Conservation (phyloP, 73 alveolate species). For the Blepharisma japonicum region DNA sequence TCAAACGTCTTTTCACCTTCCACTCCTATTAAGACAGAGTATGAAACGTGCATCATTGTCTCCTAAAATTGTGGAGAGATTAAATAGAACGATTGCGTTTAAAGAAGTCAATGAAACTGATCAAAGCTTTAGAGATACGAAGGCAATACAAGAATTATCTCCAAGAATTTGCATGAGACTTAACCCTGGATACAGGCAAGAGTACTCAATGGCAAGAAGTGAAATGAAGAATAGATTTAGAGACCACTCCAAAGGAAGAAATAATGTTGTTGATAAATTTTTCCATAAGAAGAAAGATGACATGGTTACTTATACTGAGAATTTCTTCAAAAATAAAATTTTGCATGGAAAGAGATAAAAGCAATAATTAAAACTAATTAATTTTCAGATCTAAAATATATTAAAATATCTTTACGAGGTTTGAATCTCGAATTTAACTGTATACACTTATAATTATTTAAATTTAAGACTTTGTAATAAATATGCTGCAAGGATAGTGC, state of each 20-base stretch:
- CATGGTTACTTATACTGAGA: constrained; percentile 15
- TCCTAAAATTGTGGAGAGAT: background rate
- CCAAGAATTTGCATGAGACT: constrained; percentile 17
- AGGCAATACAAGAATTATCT: background rate
- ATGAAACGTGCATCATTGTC: background rate
- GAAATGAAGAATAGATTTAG: constrained; percentile 10
- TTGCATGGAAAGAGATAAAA: too few relatives aligned
- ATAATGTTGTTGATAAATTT: background rate
- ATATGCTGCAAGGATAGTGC: too few relatives aligned
- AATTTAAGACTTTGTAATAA: too few relatives aligned
- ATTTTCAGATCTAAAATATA: too few relatives aligned
- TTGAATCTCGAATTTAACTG: too few relatives aligned
- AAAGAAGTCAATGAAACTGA: background rate
- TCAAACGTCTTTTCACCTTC: constrained; percentile 6
- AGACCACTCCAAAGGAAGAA: background rate
- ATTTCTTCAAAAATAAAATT: background rate
- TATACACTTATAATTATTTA: too few relatives aligned
- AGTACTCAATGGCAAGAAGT: background rate
- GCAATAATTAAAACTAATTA: too few relatives aligned
- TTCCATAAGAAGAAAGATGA: constrained; percentile 20
- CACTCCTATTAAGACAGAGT: background rate
- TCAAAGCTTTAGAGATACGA: background rate
- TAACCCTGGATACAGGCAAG: constrained; percentile 21
- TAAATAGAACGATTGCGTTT: constrained; percentile 7
- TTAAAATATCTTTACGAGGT: too few relatives aligned